These are phyloP conservation scores for Clitoria ternatea DNA, from an alignment of 306 rosid genomes.

Conservation along the genomic window DNA sequence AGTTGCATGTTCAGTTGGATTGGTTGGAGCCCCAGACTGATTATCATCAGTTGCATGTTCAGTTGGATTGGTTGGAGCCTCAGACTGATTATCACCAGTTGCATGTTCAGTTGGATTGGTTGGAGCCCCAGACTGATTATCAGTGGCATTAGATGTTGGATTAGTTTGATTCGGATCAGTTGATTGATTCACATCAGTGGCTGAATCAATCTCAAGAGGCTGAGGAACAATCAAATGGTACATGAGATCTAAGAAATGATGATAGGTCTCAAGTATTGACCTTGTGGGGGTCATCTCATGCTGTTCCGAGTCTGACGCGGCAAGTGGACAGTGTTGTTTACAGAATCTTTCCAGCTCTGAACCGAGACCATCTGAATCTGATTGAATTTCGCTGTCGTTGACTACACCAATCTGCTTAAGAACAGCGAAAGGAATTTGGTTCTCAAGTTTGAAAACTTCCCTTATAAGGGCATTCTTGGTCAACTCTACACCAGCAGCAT, in stretches of 20 bases:
- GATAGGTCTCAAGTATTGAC: not conserved
- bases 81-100: too few species aligned
- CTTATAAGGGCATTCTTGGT: not conserved
- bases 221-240: conserved; percentile 1
- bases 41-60: too few species aligned
- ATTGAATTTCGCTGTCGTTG: not conserved
- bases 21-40: too few species aligned
- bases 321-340: not conserved
- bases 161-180: too few species aligned
- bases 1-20: too few species aligned
- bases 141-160: too few species aligned
- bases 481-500: not conserved
- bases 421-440: not conserved
- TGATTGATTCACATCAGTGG: too few species aligned
- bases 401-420: not conserved
- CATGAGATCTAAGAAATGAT: conserved; percentile 35
- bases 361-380: not conserved
- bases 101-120: too few species aligned
- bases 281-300: too few species aligned
- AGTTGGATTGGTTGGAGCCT: too few species aligned
- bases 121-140: too few species aligned
- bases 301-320: not conserved
- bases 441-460: conserved; percentile 16
- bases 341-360: not conserved
- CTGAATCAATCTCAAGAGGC: not conserved